phyloP scores from a whole-genome alignment of 2,329 filamentous ascomycete species.

The Coccinonectria pachysandricola region DNA sequence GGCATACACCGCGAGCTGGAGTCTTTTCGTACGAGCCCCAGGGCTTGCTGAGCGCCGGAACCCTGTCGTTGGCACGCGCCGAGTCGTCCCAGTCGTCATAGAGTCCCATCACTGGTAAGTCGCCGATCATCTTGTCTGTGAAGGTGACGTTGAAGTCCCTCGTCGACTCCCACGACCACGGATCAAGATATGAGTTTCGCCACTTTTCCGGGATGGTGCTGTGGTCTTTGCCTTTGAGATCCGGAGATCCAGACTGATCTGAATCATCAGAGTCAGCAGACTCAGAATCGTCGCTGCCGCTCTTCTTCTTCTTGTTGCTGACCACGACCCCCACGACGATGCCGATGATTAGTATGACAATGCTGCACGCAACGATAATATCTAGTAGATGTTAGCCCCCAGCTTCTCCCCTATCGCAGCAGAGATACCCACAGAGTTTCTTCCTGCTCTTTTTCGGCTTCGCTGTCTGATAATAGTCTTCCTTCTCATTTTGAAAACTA shows the following conservation, averaged over 20 bases:
- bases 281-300: conserved; percentile 10
- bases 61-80: conserved; percentile 63
- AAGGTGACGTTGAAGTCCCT: conserved; percentile 90
- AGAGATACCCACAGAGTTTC: conserved; percentile 43
- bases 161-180: conserved; percentile 86
- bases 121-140: conserved; percentile 73
- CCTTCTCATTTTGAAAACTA: conserved; percentile 39
- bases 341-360: conserved; percentile 53
- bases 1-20: conserved; percentile 80
- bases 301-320: conserved; percentile 51
- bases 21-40: conserved; percentile 69
- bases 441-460: conserved; percentile 43
- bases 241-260: conserved; percentile 12
- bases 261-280: conserved; percentile 10
- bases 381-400: conserved; percentile 27
- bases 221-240: conserved; percentile 41
- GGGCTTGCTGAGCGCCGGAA: conserved; percentile 62
- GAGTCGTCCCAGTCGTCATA: conserved; percentile 81
- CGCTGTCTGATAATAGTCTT: conserved; percentile 34
- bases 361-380: conserved; percentile 43
- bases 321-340: conserved; percentile 57
- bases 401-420: conserved; percentile 1
- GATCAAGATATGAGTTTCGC: conserved; percentile 71
- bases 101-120: conserved; percentile 83
- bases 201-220: conserved; percentile 53